Conservation (phyloP, 2,329 filamentous ascomycete genomes). For the Aspergillus melleus region DNA sequence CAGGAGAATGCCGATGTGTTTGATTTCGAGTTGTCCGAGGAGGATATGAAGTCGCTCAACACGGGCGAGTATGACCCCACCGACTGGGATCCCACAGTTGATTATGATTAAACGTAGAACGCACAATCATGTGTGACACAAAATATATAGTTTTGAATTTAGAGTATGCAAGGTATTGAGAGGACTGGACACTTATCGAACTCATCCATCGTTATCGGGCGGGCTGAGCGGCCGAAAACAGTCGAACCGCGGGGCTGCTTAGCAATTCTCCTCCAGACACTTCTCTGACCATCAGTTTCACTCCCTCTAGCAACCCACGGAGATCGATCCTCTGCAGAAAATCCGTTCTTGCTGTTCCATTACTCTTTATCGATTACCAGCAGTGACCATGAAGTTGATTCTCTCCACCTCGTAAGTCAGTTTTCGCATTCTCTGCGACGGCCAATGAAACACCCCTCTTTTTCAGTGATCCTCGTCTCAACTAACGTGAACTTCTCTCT, state of each 20-base stretch:
- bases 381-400: constrained; percentile 70
- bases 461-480: neutral
- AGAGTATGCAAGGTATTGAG: neutral
- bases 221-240: neutral
- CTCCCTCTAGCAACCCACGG: neutral
- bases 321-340: neutral
- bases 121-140: neutral
- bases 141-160: neutral
- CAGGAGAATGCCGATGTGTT: constrained; percentile 61
- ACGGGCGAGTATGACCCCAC: constrained; percentile 59
- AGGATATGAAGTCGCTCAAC: constrained; percentile 59
- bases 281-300: neutral
- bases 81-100: constrained; percentile 56
- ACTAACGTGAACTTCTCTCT: constrained; percentile 1
- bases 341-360: neutral
- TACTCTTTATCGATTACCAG: neutral
- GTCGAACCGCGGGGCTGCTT: constrained; percentile 29
- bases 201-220: neutral
- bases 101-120: constrained; percentile 26
- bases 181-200: neutral
- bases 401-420: constrained; percentile 77
- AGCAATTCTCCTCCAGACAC: constrained; percentile 18
- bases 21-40: constrained; percentile 59
- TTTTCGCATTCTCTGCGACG: neutral
- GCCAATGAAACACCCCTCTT: neutral